phyloP scores from a whole-genome alignment of 2,329 filamentous ascomycete genomes.

The Fusarium udum region DNA sequence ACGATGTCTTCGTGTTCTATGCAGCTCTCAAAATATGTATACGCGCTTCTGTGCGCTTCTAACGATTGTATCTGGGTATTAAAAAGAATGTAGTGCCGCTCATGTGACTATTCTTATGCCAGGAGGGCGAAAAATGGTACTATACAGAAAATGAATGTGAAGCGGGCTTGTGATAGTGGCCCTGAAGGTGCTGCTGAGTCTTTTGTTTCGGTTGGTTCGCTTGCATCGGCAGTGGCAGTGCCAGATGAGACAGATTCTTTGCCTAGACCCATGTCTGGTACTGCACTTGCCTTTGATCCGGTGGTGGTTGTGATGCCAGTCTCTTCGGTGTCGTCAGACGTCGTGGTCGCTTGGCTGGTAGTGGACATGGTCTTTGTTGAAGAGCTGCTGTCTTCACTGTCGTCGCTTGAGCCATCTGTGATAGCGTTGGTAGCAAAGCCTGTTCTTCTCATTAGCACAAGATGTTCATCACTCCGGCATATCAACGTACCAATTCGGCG shows the following conservation, averaged over 20 bases:
- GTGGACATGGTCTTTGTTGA: conserved; percentile 12
- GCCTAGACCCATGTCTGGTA: conserved; percentile 36
- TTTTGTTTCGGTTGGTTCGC: conserved; percentile 32
- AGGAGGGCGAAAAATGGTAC: conserved; percentile 40
- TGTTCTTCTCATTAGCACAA: conserved; percentile 21
- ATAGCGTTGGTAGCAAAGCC: conserved; percentile 38
- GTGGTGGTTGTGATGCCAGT: conserved; percentile 27
- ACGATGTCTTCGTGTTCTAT: conserved; percentile 30
- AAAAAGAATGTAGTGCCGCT: conserved; percentile 43
- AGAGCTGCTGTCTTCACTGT: conserved; percentile 10
- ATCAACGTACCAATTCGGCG: conserved; percentile 65
- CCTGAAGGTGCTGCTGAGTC: conserved; percentile 37
- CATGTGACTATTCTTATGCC: conserved; percentile 28
- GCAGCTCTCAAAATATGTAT: conserved; percentile 22
- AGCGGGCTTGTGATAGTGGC: conserved; percentile 31
- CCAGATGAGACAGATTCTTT: conserved; percentile 38
- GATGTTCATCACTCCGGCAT: fast-evolving
- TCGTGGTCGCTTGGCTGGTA: conserved; percentile 22
- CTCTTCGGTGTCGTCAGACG: conserved; percentile 18
- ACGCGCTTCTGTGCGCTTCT: conserved; percentile 10
- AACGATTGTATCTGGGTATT: conserved; percentile 33
- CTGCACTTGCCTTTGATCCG: conserved; percentile 20
- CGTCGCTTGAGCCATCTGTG: conserved; percentile 6
- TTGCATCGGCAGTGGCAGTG: conserved; percentile 33
- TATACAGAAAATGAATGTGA: conserved; percentile 43